phyloP scores from a whole-genome alignment of 139 green algal species.

The Marvania coccoides region DNA sequence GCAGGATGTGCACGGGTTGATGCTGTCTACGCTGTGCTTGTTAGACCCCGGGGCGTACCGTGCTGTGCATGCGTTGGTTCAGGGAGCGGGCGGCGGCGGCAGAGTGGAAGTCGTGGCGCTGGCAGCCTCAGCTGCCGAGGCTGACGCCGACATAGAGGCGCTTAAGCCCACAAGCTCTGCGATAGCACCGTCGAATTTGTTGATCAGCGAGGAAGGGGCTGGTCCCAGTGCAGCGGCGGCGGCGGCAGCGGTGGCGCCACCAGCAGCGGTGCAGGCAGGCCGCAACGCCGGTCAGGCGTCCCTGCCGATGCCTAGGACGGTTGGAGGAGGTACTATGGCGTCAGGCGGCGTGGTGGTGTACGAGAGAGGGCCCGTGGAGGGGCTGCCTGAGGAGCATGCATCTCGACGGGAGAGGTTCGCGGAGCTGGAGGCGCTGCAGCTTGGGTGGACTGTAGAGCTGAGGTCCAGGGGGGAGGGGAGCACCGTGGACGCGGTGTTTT shows the following conservation, averaged over 20 bases:
- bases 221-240: neutral
- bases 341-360: conserved; percentile 46
- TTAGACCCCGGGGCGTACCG: conserved; percentile 88
- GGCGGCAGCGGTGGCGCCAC: neutral
- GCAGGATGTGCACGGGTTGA: conserved; percentile 12
- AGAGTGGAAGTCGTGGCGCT: conserved; percentile 83
- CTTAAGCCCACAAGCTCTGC: neutral
- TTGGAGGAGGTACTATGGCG: neutral
- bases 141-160: neutral
- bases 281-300: no score
- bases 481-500: conserved; percentile 77
- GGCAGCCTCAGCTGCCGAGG: conserved; percentile 31
- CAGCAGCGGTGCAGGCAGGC: neutral
- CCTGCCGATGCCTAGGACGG: neutral
- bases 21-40: conserved; percentile 27
- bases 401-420: conserved; percentile 71
- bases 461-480: conserved; percentile 34
- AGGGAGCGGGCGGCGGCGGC: conserved; percentile 36
- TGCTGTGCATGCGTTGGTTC: conserved; percentile 65
- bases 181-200: no score
- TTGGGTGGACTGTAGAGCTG: conserved; percentile 78
- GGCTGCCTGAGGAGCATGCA: conserved; percentile 65
- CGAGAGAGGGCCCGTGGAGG: conserved; percentile 43
- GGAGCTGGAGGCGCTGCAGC: conserved; percentile 77
- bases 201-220: neutral